Evolutionary conservation across 805 yeast genomes (phyloP), one percentile per base, ranked within the genome.

Genomic region (Candida sithepensis): DNA sequence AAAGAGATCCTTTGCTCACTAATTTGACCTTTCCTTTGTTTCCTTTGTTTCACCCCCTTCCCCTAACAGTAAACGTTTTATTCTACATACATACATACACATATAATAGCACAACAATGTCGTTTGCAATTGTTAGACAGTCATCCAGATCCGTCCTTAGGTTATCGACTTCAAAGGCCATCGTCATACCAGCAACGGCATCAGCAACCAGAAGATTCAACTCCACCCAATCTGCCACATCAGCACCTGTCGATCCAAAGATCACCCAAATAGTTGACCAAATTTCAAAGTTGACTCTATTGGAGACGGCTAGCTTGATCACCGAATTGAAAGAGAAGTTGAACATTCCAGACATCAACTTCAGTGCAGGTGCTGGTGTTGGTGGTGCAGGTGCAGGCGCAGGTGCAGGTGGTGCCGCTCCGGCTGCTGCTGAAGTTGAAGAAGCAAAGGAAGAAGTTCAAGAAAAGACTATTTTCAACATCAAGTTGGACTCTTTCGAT

Each of bases 401-500:
- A 41, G 81, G 84, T 7, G 83, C 82, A 30, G 81, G 77, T 41
- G 79, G 81, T 38, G 81, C 81, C 32, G 78, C 82, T 44, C 81
- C 83, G 7, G 83, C 82, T 32, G 88, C 83, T 41, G 91, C 81
- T 50, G 94, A 75, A 53, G 88, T 74, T 51, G 90, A 81, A 50
- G 88, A 81, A 59, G 79, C 71, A 39, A 85, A 83, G 62, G 95
- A 88, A 61, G 89, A 74, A 51, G 81, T 76, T 46, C 95, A 90
- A 70, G 97, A 90, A 72, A 86, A 92, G 79, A 88, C 96, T 55
- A 88, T 94, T 56, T 94, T 94, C 75, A 77, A 88, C 63, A 73
- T 92, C 67, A 94, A 92, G 74, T 82, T 92, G 63, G 98, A 92
- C 68, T 79, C 92, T 38, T 91, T 94, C 61, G 99, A 94, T 61